Base-by-base conservation (phyloP, 805 yeast genomes). In the Ogataea dorogensis region DNA sequence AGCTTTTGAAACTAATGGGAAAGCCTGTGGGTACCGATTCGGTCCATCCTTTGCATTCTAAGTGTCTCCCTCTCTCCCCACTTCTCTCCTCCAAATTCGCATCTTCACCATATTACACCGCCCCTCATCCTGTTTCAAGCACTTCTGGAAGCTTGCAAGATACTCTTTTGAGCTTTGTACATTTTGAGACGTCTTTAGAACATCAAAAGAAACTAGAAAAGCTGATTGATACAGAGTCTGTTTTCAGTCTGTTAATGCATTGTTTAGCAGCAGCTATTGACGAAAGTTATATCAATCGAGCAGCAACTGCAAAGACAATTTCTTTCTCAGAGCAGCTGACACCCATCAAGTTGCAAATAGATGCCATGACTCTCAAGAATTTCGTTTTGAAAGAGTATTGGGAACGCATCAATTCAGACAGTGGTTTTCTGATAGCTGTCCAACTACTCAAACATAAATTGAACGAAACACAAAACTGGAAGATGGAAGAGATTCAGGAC, bases 161-260 rank as follows among this genome's bases (percentile, higher is more conserved):
- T 20, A 23, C 37, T 3, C 15, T 44, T 2, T 16, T 44, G 23
- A 36, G 40, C 15, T 12, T 33, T 6, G 15, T n/a, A n/a, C n/a
- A 17, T n/a, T 3, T 20, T 20, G 4, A n/a, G 8, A 12, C 12
- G 8, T 17, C 27, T 12, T 10, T 13, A 2, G 31, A 24, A 15
- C 24, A 16, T 13, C 24, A 14, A 33, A 51, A 39, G 31, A 42
- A 27, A 8, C 42, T 20, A 19, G 29, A 14, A 21, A 31, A 36
- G n/a, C 31, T 56, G 17, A 38, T 31, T 7, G 56, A 55, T 24
- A 36, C 48, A 5, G 62, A 57, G 32, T 46, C 59, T 17, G 53
- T 51, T 5, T 26, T 57, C 19, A 45, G 49, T 14, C 26, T 56
- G 13, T 36, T 54, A 8, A 13, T 57, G 3, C 53, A 49, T 11